Conservation (phyloP, 169 alveolate species). For the Eimeria sp. region DNA sequence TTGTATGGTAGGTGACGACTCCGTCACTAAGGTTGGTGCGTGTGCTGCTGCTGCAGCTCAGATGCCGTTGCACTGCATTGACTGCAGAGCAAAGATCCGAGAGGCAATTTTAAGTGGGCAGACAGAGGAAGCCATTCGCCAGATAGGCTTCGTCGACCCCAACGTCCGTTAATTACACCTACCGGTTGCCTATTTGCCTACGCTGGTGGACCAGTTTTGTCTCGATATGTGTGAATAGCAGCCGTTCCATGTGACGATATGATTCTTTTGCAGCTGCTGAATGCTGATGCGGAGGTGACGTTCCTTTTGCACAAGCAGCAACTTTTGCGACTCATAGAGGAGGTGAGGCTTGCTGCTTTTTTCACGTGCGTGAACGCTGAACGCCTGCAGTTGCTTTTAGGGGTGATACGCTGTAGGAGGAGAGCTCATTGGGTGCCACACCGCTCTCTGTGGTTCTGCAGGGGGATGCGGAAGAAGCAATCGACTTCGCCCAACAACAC, state of each 20-base stretch:
- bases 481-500: constrained; percentile 82
- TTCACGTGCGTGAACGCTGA: background rate
- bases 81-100: constrained; percentile 75
- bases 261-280: constrained; percentile 63
- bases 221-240: background rate
- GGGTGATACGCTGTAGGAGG: background rate
- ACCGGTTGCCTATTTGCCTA: background rate
- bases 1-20: background rate
- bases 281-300: constrained; percentile 75
- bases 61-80: constrained; percentile 82
- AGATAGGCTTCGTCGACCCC: constrained; percentile 58
- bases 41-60: constrained; percentile 75
- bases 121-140: constrained; percentile 78
- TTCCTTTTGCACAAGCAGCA: constrained; percentile 81
- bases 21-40: constrained; percentile 11
- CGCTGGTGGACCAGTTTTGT: background rate
- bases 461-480: constrained; percentile 75
- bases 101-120: constrained; percentile 81
- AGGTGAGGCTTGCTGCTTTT: constrained; percentile 11
- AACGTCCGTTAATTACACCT: background rate
- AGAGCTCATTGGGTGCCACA: background rate
- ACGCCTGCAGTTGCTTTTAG: background rate
- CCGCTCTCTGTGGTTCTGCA: background rate
- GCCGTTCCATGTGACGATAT: background rate
- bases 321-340: constrained; percentile 79